phyloP scores from a whole-genome alignment of 2,329 filamentous ascomycete genomes.

The Pestalotiopsis sp. region DNA sequence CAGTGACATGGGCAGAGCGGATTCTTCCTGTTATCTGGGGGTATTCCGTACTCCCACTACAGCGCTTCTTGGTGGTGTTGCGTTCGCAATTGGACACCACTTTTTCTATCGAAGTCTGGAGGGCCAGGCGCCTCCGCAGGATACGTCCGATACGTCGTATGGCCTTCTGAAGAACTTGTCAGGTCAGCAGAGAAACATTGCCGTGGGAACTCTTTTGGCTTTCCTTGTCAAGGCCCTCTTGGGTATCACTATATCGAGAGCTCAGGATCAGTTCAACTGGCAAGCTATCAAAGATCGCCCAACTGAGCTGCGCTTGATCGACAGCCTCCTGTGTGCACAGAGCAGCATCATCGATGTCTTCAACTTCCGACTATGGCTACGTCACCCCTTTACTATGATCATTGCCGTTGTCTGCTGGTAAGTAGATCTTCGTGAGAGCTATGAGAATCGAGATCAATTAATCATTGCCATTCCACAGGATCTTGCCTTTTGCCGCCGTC shows the following conservation, averaged over 20 bases:
- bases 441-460: background rate
- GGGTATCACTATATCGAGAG: background rate
- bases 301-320: background rate
- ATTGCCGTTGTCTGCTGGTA: background rate
- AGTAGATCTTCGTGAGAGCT: background rate
- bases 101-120: background rate
- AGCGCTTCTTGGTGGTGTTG: background rate
- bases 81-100: background rate
- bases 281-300: background rate
- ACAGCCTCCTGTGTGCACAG: background rate
- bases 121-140: background rate
- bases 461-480: background rate
- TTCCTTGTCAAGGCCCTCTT: background rate
- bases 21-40: background rate
- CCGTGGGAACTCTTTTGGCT: background rate
- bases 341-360: background rate
- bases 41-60: background rate
- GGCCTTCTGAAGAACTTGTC: background rate
- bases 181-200: background rate
- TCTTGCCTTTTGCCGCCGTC: background rate
- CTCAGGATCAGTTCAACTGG: background rate
- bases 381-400: background rate
- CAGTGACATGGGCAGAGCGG: background rate
- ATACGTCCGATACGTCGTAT: background rate
- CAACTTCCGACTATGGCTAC: background rate